Evolutionary conservation across 352 stramenopile genomes (phyloP).

Genomic region (Elongisporangium anandrum): DNA sequence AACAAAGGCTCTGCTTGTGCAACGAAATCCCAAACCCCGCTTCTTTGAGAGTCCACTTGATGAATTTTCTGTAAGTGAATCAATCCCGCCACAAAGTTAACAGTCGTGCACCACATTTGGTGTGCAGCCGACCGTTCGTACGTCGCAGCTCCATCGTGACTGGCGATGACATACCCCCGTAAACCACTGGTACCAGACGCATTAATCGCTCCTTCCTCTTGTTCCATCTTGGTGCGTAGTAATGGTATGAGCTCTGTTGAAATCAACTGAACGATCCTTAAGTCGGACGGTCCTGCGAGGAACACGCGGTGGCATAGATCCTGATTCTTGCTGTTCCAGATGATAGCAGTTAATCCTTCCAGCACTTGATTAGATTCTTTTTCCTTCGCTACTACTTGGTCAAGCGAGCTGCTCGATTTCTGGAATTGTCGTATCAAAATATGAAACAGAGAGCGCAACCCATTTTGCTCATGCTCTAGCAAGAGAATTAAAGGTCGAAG

Average conservation of each 20-base stretch:
- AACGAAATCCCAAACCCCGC: conserved; percentile 54
- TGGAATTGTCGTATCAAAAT: conserved; percentile 51
- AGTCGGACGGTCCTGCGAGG: conserved; percentile 17
- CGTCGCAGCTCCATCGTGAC: conserved; percentile 4
- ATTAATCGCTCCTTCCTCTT: conserved; percentile 24
- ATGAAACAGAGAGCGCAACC: conserved; percentile 43
- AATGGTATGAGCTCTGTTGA: conserved; percentile 42
- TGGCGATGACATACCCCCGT: conserved; percentile 26
- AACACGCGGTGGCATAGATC: conserved; percentile 52
- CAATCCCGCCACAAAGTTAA: conserved; percentile 40
- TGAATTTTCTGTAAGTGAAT: conserved; percentile 21
- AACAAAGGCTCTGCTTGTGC: conserved; percentile 40
- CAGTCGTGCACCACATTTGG: conserved; percentile 53
- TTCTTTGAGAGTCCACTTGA: conserved; percentile 7
- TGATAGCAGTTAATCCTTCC: conserved; percentile 34
- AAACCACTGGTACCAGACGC: neutral
- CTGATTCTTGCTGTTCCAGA: conserved; percentile 48
- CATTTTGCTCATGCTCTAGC: conserved; percentile 48
- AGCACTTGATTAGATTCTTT: conserved; percentile 40
- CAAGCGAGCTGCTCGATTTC: conserved; percentile 8
- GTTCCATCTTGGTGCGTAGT: conserved; percentile 30
- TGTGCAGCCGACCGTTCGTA: conserved; percentile 38
- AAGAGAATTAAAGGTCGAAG: conserved; percentile 38
- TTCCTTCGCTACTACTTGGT: conserved; percentile 18
- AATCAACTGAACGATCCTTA: conserved; percentile 40